These are phyloP conservation scores for Quercus tomentella DNA, from an alignment of 331 rosid genomes.

Conservation along the genomic window DNA sequence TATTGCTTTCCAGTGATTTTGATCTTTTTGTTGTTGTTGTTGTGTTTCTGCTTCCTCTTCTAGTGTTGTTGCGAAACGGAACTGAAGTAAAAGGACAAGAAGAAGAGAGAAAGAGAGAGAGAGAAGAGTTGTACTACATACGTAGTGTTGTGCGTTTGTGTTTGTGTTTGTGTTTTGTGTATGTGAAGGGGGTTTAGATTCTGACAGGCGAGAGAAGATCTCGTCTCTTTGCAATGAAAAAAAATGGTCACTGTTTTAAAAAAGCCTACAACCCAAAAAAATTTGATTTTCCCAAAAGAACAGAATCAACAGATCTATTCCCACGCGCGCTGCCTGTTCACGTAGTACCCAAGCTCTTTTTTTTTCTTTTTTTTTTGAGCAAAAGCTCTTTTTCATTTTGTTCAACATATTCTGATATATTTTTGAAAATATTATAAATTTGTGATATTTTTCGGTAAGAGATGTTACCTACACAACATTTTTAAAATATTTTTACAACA, in stretches of 20 bases:
- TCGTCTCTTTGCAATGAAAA: background rate
- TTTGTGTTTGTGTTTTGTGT: background rate
- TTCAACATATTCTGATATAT: too few relatives aligned
- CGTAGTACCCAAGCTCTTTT: background rate
- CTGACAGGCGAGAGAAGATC: slow-evolving; percentile 24
- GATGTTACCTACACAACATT: accelerated
- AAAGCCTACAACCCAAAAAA: background rate
- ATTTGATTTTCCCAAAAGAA: background rate
- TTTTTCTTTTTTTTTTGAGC: background rate
- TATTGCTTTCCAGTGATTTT: background rate
- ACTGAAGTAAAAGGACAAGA: background rate
- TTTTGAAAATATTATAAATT: too few relatives aligned
- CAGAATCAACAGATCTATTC: background rate
- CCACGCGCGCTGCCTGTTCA: slow-evolving; percentile 16
- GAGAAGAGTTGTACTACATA: background rate
- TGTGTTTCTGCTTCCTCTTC: too few relatives aligned
- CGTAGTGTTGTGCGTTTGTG: background rate
- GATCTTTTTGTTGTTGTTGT: background rate
- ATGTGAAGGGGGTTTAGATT: slow-evolving; percentile 1
- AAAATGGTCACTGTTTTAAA: background rate
- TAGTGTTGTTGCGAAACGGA: background rate
- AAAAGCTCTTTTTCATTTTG: background rate
- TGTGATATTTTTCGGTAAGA: background rate
- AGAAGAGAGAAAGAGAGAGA: background rate
- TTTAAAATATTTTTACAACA: too few relatives aligned